Evolutionary conservation across 805 yeast species (phyloP).

Genomic region (Metschnikowia dekortorum): DNA sequence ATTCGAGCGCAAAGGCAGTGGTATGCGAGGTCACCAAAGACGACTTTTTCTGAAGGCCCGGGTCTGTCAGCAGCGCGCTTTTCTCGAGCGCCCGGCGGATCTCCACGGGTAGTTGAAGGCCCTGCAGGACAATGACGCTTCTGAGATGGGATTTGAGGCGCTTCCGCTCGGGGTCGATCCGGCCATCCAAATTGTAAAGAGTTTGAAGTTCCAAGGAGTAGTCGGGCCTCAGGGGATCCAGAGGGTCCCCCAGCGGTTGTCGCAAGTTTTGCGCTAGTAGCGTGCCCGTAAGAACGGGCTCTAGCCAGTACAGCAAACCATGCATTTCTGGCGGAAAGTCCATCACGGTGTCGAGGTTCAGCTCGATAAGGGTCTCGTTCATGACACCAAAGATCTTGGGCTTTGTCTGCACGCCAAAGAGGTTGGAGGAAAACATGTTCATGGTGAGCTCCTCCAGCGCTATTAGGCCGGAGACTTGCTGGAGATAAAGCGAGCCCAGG

Average conservation of each 20-base stretch:
- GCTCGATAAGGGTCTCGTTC: constrained; percentile 54
- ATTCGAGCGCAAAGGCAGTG: constrained; percentile 55
- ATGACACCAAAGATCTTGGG: constrained; percentile 53
- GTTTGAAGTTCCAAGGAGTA: constrained; percentile 39
- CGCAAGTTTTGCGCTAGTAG: background rate
- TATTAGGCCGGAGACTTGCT: constrained; percentile 48
- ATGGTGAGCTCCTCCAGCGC: constrained; percentile 59
- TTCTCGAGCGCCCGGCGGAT: constrained; percentile 14
- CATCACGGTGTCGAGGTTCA: constrained; percentile 54
- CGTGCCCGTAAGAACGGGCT: constrained; percentile 30
- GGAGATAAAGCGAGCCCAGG: constrained; percentile 53
- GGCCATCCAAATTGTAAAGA: constrained; percentile 46
- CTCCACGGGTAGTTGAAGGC: constrained; percentile 32
- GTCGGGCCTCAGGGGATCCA: background rate
- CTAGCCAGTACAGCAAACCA: constrained; percentile 58
- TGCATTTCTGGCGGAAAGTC: constrained; percentile 41
- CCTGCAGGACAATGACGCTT: constrained; percentile 44
- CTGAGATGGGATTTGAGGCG: constrained; percentile 47
- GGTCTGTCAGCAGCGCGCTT: constrained; percentile 6
- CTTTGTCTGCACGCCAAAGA: constrained; percentile 34
- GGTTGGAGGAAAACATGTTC: constrained; percentile 31
- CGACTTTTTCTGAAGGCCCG: constrained; percentile 1
- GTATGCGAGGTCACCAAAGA: constrained; percentile 18
- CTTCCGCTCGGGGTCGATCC: constrained; percentile 51
- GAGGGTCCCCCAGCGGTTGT: background rate